Evolutionary conservation across 2,329 filamentous ascomycete species (phyloP), one percentile per base, ranked within the genome.

Genomic region (Alternaria ventricosa): DNA sequence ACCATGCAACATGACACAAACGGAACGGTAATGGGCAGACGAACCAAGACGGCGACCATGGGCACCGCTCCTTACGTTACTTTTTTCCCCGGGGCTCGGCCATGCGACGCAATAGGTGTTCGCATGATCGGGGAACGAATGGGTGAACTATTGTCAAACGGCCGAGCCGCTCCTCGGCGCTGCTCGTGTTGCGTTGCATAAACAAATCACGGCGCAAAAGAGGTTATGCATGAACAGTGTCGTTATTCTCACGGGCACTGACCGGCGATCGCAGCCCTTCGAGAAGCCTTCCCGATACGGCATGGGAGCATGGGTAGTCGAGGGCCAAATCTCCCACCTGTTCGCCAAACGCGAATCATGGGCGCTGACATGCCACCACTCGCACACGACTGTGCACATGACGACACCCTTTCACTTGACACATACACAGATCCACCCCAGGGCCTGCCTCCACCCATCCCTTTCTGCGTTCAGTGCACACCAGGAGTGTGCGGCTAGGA

Each of bases 141-240:
- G 41, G 27, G 72, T 71, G 72, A 75, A 75, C 72, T n/a, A 73
- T 69, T 68, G 71, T 68, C 70, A 70, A 71, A 75, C 71, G 63
- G 46, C 49, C 60, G 60, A 66, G 53, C 58, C 51, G 51, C 22
- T 33, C 33, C 59, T 41, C 33, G 57, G 49, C 49, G 13, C 49
- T 22, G 20, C 28, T 36, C 9, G 28, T 36, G 28, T 23, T 25
- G 49, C 20, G 49, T 18, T 33, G 49, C 49, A 53, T 53, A 25
- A 53, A 25, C 28, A 41, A 53, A 51, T 23, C 18, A 45, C 43
- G 49, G 28, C 30, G 33, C 11, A 47, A 57, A 36, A 54, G 41
- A 15, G 22, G 36, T 56, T 33, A 44, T 44, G 57, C 55, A 66
- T 62, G 56, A 53, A 53, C 28, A 33, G 49, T 33, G 18, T 36